Evolutionary conservation across 169 alveolate species (phyloP), one percentile per base, ranked within the genome.

Genomic region (Plasmodium chabaudi): DNA sequence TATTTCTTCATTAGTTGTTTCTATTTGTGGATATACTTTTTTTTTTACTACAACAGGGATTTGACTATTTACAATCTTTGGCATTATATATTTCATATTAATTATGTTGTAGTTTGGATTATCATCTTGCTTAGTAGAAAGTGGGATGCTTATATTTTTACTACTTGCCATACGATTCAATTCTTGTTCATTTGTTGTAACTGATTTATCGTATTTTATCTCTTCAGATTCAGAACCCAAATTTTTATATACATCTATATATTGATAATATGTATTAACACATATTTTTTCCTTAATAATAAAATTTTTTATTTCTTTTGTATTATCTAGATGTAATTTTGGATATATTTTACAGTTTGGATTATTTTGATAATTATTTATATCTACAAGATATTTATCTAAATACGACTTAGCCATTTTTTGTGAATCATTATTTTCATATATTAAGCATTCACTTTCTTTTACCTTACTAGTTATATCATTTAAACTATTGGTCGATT

Each of bases 1-100:
- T 34, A 79, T n/a, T 59, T 34, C 90, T 13, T 79, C 90, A 67
- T 79, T 65, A 0, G 90, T 49, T 9, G 60, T 67, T 49, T 53
- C 84, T 5, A 79, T 79, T 67, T 79, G 69, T 55, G 90, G 90
- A 34, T 79, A 69, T 2, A 79, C 46, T 39, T 53, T 79, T 9
- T 79, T 79, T 44, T 79, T 79, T 56, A 79, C 15, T 0, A 65
- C 84, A n/a, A 79, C 90, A 17, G 19, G 23, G 0, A 71, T 79
- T 79, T 79, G 72, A 53, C 42, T 79, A n/a, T 79, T 82, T 25
- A 79, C 72, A 12, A 79, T 12, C 25, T 79, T 69, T 64, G 90
- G 90, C 10, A 79, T 59, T 0, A 79, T 47, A 12, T 79, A 79
- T 23, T 79, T 79, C 0, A 79, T 72, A 67, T 79, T 42, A 7